These are phyloP conservation scores for Miscanthus lutarioriparius DNA, from an alignment of 176 grass and related monocot genomes.

Conservation along the genomic window DNA sequence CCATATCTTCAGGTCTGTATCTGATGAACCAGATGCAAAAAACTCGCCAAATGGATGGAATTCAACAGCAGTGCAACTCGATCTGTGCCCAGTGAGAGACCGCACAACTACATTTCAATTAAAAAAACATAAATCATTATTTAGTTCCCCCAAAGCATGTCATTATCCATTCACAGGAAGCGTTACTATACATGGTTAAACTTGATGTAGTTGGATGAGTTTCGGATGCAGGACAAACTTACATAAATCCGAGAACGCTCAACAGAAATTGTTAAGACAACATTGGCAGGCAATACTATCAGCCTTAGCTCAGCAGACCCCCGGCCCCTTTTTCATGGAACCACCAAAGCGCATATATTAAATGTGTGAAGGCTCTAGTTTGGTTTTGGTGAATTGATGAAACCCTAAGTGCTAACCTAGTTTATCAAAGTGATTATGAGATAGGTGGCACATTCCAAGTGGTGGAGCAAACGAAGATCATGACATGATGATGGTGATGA, in stretches of 20 bases:
- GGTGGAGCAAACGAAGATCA: too few relatives aligned
- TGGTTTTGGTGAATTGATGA: too few relatives aligned
- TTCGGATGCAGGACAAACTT: conserved; percentile 1
- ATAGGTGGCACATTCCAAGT: too few relatives aligned
- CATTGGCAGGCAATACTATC: not conserved
- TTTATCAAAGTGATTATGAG: too few relatives aligned
- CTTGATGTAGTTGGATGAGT: not conserved
- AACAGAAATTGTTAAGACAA: not conserved
- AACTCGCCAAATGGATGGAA: conserved; percentile 99
- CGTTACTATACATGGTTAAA: conserved; percentile 19
- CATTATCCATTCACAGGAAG: not conserved
- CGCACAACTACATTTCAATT: conserved; percentile 78
- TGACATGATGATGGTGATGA: too few relatives aligned
- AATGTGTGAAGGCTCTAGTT: too few relatives aligned
- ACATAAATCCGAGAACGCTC: not conserved
- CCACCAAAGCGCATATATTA: not conserved
- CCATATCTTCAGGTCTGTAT: conserved; percentile 98
- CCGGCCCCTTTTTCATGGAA: not conserved
- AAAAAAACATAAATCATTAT: conserved; percentile 41
- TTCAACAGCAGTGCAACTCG: conserved; percentile 75
- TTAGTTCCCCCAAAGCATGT: conserved; percentile 23
- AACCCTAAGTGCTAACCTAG: too few relatives aligned
- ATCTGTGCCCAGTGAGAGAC: conserved; percentile 77
- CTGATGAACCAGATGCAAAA: conserved; percentile 92
- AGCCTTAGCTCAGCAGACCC: not conserved